A percentile compares a stretch with the other conserved stretches of the same genome.
Conservation (phyloP, 116 monocot genomes). For the Zostera marina region DNA sequence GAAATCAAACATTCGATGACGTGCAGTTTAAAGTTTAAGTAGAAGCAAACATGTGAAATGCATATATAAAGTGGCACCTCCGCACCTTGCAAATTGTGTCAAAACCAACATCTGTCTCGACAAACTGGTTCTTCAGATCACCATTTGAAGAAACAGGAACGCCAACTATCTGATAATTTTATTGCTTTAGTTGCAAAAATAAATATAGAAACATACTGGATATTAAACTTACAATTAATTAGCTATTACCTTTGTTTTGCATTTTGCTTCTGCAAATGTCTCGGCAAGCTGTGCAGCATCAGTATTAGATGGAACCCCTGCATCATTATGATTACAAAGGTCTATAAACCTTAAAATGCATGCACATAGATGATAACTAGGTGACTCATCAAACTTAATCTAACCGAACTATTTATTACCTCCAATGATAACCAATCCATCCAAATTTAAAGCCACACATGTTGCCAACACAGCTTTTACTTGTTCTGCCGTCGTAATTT, state of each 20-base stretch:
- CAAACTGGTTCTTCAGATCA: conserved; percentile 84
- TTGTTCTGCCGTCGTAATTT: conserved; percentile 75
- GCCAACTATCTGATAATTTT: too few species aligned
- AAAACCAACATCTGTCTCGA: conserved; percentile 78
- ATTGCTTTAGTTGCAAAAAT: too few species aligned
- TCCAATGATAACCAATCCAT: conserved; percentile 82
- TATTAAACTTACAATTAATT: too few species aligned
- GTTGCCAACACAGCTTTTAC: conserved; percentile 59
- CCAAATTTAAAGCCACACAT: conserved; percentile 56
- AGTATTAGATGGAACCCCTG: conserved; percentile 73
- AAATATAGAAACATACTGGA: too few species aligned
- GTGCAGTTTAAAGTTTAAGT: too few species aligned
- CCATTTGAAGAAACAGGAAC: conserved; percentile 80
- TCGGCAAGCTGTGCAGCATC: conserved; percentile 89
- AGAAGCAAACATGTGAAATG: too few species aligned
- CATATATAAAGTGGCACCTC: too few species aligned
- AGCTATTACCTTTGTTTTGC: conserved; percentile 75
- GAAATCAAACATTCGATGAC: too few species aligned
- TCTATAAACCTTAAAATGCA: too few species aligned
- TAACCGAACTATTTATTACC: conserved; percentile 11
- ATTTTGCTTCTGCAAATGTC: conserved; percentile 47
- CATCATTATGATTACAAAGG: too few species aligned
- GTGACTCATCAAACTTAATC: too few species aligned
- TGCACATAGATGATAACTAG: too few species aligned
- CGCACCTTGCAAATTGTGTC: conserved; percentile 33